Evolutionary conservation across 306 rosid genomes (phyloP).

Genomic region (Benincasa hispida): DNA sequence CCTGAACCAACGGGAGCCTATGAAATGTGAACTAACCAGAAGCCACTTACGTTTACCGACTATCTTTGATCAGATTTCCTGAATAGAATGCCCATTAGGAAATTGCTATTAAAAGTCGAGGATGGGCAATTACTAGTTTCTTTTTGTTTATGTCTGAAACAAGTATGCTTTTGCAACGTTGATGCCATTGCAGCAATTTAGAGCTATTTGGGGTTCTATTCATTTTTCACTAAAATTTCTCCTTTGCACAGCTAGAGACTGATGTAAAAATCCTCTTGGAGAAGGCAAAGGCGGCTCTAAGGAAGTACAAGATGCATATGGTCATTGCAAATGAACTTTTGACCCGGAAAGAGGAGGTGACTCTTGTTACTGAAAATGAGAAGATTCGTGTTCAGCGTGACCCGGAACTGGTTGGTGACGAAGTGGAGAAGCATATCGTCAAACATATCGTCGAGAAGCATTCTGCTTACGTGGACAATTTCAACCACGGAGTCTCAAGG

Average conservation of each 20-base stretch:
- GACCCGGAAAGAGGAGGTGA: constrained; percentile 77
- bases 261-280: constrained; percentile 72
- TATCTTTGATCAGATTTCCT: neutral
- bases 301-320: constrained; percentile 76
- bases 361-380: constrained; percentile 45
- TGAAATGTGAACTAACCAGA: neutral
- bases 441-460: constrained; percentile 58
- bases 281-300: constrained; percentile 61
- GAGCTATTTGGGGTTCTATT: neutral
- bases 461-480: constrained; percentile 28
- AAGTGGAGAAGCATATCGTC: constrained; percentile 63
- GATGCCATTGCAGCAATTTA: neutral
- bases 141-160: neutral
- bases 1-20: neutral
- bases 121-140: neutral
- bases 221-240: neutral
- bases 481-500: neutral
- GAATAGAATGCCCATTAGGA: neutral
- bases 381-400: constrained; percentile 41
- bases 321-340: constrained; percentile 86
- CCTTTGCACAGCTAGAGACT: constrained; percentile 62
- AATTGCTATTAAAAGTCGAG: neutral
- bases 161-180: neutral
- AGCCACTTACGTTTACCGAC: neutral
- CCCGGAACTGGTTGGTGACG: constrained; percentile 26